Evolutionary conservation across 148 eudicot genomes (phyloP).

Genomic region (Linanthus parryae): DNA sequence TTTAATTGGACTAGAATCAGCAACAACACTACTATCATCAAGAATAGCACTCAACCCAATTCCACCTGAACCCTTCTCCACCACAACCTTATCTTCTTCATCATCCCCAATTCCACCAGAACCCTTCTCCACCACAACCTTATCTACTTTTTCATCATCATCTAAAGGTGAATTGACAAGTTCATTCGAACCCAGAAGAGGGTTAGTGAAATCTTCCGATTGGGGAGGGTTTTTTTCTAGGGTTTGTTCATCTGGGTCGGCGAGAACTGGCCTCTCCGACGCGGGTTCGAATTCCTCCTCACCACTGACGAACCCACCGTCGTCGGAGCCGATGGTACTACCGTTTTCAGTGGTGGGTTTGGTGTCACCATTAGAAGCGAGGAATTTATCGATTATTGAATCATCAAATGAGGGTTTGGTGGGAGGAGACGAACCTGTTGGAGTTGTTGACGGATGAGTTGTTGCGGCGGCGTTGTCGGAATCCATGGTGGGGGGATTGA

Average conservation of each 20-base stretch:
- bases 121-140: constrained; percentile 6
- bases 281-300: constrained; percentile 39
- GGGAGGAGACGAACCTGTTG: constrained; percentile 1
- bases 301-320: constrained; percentile 44
- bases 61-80: constrained; percentile 8
- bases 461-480: neutral
- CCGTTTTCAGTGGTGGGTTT: constrained; percentile 9
- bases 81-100: constrained; percentile 26
- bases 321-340: constrained; percentile 20
- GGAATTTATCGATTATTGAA: neutral
- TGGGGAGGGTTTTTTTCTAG: constrained; percentile 3
- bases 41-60: constrained; percentile 10
- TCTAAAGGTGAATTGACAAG: constrained; percentile 26
- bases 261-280: constrained; percentile 18
- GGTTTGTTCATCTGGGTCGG: constrained; percentile 21
- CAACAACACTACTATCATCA: constrained; percentile 18
- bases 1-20: constrained; percentile 19
- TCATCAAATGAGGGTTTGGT: neutral
- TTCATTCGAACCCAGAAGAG: constrained; percentile 14
- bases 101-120: constrained; percentile 20
- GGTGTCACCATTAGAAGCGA: neutral
- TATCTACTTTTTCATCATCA: constrained; percentile 34
- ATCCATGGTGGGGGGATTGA: constrained; percentile 5
- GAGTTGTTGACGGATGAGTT: neutral
- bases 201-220: constrained; percentile 16